phyloP scores from a whole-genome alignment of 805 yeast species.

The Citeromyces matritensis region DNA sequence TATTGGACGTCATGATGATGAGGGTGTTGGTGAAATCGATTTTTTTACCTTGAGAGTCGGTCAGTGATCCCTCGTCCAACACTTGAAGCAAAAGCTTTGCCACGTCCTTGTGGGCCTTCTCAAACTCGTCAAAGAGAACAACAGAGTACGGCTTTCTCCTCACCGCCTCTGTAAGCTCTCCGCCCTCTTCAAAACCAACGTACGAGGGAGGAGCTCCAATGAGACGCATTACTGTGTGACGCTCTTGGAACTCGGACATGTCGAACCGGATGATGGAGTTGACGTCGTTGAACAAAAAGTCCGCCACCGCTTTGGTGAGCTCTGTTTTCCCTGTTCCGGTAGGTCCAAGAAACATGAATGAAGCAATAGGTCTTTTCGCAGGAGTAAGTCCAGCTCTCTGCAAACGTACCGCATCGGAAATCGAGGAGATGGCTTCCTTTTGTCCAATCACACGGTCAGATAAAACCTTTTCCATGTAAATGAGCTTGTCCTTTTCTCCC shows the following conservation, averaged over 20 bases:
- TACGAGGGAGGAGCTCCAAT: slow-evolving; percentile 99
- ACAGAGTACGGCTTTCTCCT: slow-evolving; percentile 92
- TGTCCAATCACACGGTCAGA: slow-evolving; percentile 82
- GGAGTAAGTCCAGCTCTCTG: slow-evolving; percentile 95
- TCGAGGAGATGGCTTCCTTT: slow-evolving; percentile 83
- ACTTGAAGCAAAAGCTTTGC: slow-evolving; percentile 84
- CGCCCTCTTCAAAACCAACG: slow-evolving; percentile 91
- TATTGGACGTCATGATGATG: slow-evolving; percentile 92
- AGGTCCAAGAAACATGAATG: slow-evolving; percentile 94
- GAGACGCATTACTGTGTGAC: slow-evolving; percentile 77
- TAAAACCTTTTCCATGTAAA: slow-evolving; percentile 75
- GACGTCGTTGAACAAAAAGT: slow-evolving; percentile 82
- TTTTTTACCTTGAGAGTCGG: slow-evolving; percentile 90
- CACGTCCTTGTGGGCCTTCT: slow-evolving; percentile 94
- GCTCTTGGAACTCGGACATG: slow-evolving; percentile 97
- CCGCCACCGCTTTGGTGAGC: slow-evolving; percentile 82
- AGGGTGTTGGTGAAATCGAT: slow-evolving; percentile 92
- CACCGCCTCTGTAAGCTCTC: slow-evolving; percentile 93
- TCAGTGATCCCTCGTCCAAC: slow-evolving; percentile 85
- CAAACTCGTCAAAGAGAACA: slow-evolving; percentile 88
- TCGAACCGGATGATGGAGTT: slow-evolving; percentile 81
- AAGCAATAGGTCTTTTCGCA: slow-evolving; percentile 90
- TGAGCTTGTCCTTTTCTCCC: slow-evolving; percentile 84
- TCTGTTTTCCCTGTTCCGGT: slow-evolving; percentile 99
- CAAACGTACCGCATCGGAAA: slow-evolving; percentile 86